A percentile compares a stretch with the other conserved stretches of the same genome.
Conservation (phyloP, 2,329 filamentous ascomycete genomes). For the Geoglossum cookeanum region DNA sequence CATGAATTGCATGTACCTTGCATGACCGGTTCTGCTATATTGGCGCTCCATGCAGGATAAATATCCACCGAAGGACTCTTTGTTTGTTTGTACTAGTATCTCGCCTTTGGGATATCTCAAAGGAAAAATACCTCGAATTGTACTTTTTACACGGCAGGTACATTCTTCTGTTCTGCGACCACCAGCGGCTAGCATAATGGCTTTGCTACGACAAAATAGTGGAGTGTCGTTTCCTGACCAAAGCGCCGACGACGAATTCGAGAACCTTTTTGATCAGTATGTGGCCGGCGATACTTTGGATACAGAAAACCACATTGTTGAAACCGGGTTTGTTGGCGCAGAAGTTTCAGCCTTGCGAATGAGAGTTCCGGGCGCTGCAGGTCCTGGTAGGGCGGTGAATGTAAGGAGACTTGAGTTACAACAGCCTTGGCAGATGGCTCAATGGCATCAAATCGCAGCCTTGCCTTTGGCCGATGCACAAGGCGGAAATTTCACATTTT, state of each 20-base stretch:
- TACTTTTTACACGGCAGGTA: background rate
- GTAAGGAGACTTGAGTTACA: background rate
- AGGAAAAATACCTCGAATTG: background rate
- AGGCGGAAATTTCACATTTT: slow-evolving; percentile 1
- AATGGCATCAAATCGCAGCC: background rate
- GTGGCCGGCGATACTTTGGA: background rate
- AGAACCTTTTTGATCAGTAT: slow-evolving; percentile 1
- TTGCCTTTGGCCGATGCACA: background rate
- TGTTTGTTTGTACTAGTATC: slow-evolving; percentile 3
- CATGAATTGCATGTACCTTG: background rate
- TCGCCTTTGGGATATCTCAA: background rate
- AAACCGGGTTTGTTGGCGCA: background rate
- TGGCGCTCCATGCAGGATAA: background rate
- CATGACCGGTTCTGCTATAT: background rate
- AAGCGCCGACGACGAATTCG: background rate
- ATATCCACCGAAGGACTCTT: slow-evolving; percentile 1
- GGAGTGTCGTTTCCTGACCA: background rate
- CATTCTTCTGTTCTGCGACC: background rate
- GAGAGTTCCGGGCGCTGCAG: background rate
- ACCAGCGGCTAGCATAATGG: background rate
- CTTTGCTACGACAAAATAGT: background rate
- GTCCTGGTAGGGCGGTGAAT: background rate
- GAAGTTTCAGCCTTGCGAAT: background rate
- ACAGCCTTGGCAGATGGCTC: background rate
- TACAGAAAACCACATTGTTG: background rate